Conservation (phyloP, 208 protist species). For the Crithidia fasciculata region DNA sequence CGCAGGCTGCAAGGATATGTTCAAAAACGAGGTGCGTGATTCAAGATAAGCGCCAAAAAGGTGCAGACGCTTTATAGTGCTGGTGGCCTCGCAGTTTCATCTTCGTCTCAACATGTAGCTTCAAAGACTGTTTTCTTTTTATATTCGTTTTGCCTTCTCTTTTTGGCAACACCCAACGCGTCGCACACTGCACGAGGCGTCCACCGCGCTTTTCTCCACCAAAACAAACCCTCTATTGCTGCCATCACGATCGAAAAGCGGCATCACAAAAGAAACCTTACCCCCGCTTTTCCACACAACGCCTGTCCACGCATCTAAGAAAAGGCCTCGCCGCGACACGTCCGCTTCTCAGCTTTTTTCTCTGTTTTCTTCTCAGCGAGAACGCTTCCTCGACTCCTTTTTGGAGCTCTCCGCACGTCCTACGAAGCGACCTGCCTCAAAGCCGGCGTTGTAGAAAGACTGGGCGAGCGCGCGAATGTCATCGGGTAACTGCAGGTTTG, state of each 20-base stretch:
- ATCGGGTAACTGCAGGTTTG: constrained; percentile 28
- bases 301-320: too few species aligned
- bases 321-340: too few species aligned
- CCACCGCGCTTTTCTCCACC: too few species aligned
- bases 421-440: constrained; percentile 51
- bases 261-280: background rate
- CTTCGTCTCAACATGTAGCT: background rate
- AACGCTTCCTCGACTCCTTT: constrained; percentile 15
- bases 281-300: background rate
- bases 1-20: too few species aligned
- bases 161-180: too few species aligned
- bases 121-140: background rate
- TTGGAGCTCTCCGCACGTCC: constrained; percentile 6
- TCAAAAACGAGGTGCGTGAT: too few species aligned
- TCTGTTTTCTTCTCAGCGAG: background rate
- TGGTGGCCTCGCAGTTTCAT: background rate
- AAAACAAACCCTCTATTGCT: too few species aligned
- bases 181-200: too few species aligned
- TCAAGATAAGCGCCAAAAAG: too few species aligned
- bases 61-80: too few species aligned
- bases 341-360: too few species aligned
- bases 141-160: background rate
- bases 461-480: constrained; percentile 45
- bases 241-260: too few species aligned
- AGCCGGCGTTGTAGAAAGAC: constrained; percentile 68